Evolutionary conservation across 768 basidiomycete genomes (phyloP).

Genomic region (Tulasnella sp.): DNA sequence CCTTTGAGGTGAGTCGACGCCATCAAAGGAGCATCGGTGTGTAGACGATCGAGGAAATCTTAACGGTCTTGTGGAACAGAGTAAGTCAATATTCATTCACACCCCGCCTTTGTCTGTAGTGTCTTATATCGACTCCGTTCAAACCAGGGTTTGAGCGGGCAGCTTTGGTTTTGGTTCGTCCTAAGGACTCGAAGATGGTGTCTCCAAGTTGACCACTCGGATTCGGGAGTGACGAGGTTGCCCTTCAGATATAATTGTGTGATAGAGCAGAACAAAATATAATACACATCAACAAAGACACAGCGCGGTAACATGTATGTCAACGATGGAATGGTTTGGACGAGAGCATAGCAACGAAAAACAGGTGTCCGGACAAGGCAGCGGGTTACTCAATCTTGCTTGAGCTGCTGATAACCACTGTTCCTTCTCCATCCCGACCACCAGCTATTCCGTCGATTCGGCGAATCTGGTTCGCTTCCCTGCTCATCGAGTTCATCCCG

Average conservation of each 20-base stretch:
- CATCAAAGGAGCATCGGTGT: not conserved
- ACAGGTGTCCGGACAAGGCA: not conserved
- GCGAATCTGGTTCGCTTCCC: not conserved
- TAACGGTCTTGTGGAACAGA: not conserved
- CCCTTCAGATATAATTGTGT: not conserved
- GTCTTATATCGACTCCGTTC: not conserved
- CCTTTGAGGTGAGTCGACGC: not conserved
- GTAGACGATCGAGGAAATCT: not conserved
- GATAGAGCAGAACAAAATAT: not conserved
- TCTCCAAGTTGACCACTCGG: not conserved
- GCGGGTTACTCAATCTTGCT: not conserved
- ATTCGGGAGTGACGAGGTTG: not conserved
- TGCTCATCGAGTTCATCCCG: conserved; percentile 22
- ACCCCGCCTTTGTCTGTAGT: not conserved
- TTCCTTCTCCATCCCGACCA: not conserved
- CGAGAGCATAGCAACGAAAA: not conserved
- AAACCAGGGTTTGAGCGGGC: not conserved
- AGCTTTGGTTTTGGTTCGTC: not conserved
- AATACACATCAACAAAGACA: not conserved
- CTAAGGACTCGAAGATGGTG: not conserved
- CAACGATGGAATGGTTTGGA: not conserved
- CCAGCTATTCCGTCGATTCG: not conserved
- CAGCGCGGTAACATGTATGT: not conserved
- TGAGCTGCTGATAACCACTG: not conserved
- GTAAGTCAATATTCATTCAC: not conserved